Evolutionary conservation across 805 yeast genomes (phyloP).

Genomic region (Ogataea dorogensis): DNA sequence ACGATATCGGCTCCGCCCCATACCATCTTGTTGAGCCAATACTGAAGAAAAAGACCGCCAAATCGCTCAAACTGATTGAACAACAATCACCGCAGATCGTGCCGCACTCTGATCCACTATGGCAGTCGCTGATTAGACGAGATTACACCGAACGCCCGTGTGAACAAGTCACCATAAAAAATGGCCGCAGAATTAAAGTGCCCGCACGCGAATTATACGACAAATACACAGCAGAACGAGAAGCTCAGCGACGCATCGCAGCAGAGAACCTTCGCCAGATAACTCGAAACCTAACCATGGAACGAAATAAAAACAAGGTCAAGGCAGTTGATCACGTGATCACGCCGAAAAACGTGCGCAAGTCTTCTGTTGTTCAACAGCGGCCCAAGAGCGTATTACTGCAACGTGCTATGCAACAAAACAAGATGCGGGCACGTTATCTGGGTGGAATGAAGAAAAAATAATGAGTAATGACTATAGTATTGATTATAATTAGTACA

Average conservation of each 20-base stretch:
- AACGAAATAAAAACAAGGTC: slow-evolving; percentile 44
- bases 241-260: slow-evolving; percentile 42
- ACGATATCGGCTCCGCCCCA: slow-evolving; percentile 35
- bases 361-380: slow-evolving; percentile 12
- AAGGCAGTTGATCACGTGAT: slow-evolving; percentile 31
- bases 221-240: slow-evolving; percentile 40
- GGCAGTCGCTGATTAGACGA: slow-evolving; percentile 43
- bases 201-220: slow-evolving; percentile 41
- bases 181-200: slow-evolving; percentile 25
- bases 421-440: slow-evolving; percentile 24
- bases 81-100: slow-evolving; percentile 40
- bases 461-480: slow-evolving; percentile 7
- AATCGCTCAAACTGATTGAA: slow-evolving; percentile 43
- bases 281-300: slow-evolving; percentile 38
- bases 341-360: slow-evolving; percentile 18
- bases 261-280: slow-evolving; percentile 43
- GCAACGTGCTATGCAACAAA: slow-evolving; percentile 33
- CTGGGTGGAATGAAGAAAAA: slow-evolving; percentile 13
- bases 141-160: slow-evolving; percentile 49
- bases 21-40: slow-evolving; percentile 50
- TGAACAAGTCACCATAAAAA: slow-evolving; percentile 14
- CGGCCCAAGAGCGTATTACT: slow-evolving; percentile 28
- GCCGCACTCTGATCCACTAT: slow-evolving; percentile 43
- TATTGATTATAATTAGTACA: slow-evolving; percentile 19
- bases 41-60: slow-evolving; percentile 43